These are phyloP conservation scores for Cytospora piceicola DNA, from an alignment of 2,329 filamentous ascomycete species.

Conservation along the genomic window DNA sequence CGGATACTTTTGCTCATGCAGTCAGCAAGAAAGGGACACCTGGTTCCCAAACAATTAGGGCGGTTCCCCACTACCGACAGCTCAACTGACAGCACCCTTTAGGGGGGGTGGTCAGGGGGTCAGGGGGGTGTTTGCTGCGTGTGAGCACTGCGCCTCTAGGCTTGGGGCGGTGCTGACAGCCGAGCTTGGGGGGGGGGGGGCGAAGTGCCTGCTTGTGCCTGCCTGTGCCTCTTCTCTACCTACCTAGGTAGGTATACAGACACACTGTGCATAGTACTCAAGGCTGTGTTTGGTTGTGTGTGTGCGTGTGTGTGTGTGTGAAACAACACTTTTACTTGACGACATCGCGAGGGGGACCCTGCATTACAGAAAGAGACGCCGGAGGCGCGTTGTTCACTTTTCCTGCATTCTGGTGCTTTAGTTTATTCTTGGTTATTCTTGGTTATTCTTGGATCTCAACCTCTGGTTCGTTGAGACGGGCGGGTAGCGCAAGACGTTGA, in stretches of 20 bases:
- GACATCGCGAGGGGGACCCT: conserved; percentile 4
- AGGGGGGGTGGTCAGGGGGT: no score
- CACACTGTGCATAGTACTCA: neutral
- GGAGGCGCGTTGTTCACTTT: neutral
- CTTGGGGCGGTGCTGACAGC: conserved; percentile 24
- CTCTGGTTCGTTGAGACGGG: conserved; percentile 6
- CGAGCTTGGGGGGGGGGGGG: neutral
- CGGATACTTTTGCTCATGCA: conserved; percentile 13
- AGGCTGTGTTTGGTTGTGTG: conserved; percentile 24
- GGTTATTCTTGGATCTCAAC: conserved; percentile 6
- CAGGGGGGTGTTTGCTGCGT: no score
- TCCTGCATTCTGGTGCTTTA: neutral
- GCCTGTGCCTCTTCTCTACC: no score
- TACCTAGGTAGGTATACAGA: no score
- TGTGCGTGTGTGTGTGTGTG: neutral
- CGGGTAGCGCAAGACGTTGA: neutral
- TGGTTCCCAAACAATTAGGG: conserved; percentile 21
- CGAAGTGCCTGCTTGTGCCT: conserved; percentile 23
- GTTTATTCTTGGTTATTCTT: neutral
- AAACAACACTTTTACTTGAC: conserved; percentile 6
- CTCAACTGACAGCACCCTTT: neutral
- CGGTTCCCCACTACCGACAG: conserved; percentile 9
- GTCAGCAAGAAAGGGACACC: neutral
- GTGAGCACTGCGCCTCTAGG: no score
- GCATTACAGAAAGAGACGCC: conserved; percentile 1